Evolutionary conservation across 768 basidiomycete species (phyloP).

Genomic region (Filobasidium floriforme): DNA sequence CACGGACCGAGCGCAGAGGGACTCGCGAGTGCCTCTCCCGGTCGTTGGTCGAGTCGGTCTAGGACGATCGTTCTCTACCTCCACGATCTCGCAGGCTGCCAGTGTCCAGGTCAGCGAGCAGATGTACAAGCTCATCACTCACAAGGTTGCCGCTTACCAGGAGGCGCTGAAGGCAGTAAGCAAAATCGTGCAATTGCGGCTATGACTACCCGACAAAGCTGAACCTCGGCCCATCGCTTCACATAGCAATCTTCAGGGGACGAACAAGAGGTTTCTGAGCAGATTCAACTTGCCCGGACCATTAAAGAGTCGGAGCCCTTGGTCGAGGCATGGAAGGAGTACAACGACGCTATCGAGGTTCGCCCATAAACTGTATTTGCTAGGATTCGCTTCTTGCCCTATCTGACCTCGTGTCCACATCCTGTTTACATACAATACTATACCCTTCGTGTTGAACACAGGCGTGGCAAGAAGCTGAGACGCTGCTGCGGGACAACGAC

Average conservation of each 20-base stretch:
- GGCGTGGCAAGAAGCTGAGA: conserved; percentile 59
- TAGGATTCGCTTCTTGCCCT: background rate
- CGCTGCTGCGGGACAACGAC: conserved; percentile 66
- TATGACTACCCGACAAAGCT: background rate
- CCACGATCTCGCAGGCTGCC: background rate
- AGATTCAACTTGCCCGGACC: conserved; percentile 56
- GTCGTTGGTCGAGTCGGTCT: background rate
- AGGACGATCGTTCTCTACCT: background rate
- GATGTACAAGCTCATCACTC: conserved; percentile 5
- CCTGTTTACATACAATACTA: background rate
- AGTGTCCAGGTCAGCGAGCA: background rate
- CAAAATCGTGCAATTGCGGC: too few species aligned
- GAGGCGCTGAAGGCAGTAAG: conserved; percentile 18
- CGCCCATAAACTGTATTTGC: conserved; percentile 27
- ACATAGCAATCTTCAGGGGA: conserved; percentile 7
- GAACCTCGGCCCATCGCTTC: background rate
- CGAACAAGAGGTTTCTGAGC: conserved; percentile 45
- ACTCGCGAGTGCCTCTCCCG: background rate
- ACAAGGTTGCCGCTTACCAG: conserved; percentile 8
- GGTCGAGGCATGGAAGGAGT: conserved; percentile 61
- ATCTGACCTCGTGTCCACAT: background rate
- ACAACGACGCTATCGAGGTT: conserved; percentile 57
- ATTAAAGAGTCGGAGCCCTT: conserved; percentile 65
- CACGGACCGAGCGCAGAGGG: background rate
- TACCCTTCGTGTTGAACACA: conserved; percentile 44